phyloP scores from a whole-genome alignment of 306 rosid species.

The Prunus armeniaca region DNA sequence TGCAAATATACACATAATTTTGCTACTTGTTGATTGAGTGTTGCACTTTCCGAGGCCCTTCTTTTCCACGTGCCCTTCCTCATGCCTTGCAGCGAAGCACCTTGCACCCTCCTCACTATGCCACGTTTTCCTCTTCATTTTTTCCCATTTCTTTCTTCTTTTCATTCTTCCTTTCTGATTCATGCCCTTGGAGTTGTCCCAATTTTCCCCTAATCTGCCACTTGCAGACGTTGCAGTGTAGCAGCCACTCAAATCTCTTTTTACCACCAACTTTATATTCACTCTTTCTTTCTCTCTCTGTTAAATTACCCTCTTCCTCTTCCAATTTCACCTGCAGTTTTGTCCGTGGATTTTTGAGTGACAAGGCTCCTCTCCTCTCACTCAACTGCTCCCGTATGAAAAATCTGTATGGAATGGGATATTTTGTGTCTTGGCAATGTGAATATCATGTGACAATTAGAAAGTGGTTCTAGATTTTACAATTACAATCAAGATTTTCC shows the following conservation, averaged over 20 bases:
- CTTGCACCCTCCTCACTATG: constrained; percentile 7
- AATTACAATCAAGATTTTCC: too few species aligned
- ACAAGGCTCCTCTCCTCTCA: background rate
- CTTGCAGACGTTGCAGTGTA: background rate
- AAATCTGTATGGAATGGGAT: background rate
- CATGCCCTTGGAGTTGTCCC: background rate
- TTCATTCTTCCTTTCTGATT: background rate
- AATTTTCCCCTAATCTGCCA: constrained; percentile 2
- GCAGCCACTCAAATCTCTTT: background rate
- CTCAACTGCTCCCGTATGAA: background rate
- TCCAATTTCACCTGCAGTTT: background rate
- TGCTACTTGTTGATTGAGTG: background rate
- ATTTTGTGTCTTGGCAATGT: background rate
- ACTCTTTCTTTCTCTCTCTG: background rate
- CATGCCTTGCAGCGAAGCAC: constrained; percentile 38
- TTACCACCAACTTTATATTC: too few species aligned
- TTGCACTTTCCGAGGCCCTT: constrained; percentile 10
- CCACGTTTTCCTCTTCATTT: constrained; percentile 28
- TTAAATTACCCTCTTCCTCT: background rate
- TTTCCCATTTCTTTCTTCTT: background rate
- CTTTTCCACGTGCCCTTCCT: constrained; percentile 42
- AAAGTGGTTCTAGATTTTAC: too few species aligned
- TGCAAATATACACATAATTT: background rate
- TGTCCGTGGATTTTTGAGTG: background rate
- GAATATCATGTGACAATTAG: background rate